A percentile compares a stretch with the other conserved stretches of the same genome.
phyloP scores from a whole-genome alignment of 1,139 yeast species.

The Pichia sp. region DNA sequence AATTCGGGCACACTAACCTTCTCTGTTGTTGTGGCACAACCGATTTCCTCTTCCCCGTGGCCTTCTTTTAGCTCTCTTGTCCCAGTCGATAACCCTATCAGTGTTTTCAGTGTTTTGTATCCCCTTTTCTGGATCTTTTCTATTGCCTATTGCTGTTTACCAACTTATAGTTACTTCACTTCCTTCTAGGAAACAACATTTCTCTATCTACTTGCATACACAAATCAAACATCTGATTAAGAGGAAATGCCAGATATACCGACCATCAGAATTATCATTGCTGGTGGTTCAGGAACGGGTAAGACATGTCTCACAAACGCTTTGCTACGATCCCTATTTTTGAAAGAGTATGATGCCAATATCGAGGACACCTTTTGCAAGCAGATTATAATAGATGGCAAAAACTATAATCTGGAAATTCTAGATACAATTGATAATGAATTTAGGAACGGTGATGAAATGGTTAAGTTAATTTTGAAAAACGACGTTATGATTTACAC shows the following conservation, averaged over 20 bases:
- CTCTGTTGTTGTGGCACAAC: too few relatives aligned
- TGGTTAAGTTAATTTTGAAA: conserved; percentile 34
- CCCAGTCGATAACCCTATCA: too few relatives aligned
- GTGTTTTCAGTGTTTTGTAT: too few relatives aligned
- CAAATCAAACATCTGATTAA: too few relatives aligned
- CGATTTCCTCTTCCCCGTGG: too few relatives aligned
- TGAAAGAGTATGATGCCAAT: conserved; percentile 46
- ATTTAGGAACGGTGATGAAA: conserved; percentile 37
- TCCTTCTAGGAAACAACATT: too few relatives aligned
- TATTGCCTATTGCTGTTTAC: too few relatives aligned
- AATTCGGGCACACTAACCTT: not conserved
- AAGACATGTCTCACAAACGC: conserved; percentile 48
- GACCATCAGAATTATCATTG: conserved; percentile 35
- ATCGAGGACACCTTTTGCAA: conserved; percentile 45
- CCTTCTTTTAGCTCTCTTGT: too few relatives aligned
- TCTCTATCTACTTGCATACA: too few relatives aligned
- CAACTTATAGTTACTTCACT: too few relatives aligned
- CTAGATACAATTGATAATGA: conserved; percentile 48
- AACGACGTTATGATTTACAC: conserved; percentile 46
- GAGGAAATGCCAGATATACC: conserved; percentile 3
- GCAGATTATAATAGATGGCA: conserved; percentile 28
- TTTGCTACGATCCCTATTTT: conserved; percentile 43
- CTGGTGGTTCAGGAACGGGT: conserved; percentile 55
- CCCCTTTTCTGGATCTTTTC: too few relatives aligned
- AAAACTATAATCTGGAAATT: conserved; percentile 40